A percentile compares a stretch with the other conserved stretches of the same genome.
Evolutionary conservation across 129 eudicot species (phyloP).

Genomic region (Pulicaria dysenterica): DNA sequence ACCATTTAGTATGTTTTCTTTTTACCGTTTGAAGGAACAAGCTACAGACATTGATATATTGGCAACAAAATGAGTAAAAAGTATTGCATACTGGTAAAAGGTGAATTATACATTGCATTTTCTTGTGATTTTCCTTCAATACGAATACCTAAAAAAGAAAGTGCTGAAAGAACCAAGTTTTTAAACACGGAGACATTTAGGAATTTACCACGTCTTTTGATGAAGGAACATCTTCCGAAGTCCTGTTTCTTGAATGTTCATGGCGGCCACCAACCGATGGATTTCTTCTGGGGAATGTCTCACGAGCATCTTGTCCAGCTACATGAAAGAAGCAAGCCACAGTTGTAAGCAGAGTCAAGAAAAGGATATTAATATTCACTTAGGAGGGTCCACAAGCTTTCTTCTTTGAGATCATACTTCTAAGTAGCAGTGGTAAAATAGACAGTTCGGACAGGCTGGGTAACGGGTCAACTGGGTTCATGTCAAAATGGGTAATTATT

Average conservation of each 20-base stretch:
- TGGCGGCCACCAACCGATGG: constrained; percentile 58
- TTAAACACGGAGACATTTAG: background rate
- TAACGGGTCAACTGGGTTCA: background rate
- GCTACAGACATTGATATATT: no score
- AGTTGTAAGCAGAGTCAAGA: constrained; percentile 18
- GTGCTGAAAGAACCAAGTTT: background rate
- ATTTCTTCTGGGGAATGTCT: constrained; percentile 73
- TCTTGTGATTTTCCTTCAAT: no score
- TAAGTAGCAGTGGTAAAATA: background rate
- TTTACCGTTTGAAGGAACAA: no score
- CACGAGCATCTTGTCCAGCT: constrained; percentile 81
- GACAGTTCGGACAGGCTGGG: no score
- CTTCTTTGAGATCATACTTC: constrained; percentile 13
- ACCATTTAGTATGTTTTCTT: no score
- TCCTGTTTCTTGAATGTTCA: constrained; percentile 77
- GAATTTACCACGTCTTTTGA: constrained; percentile 76
- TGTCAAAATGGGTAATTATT: constrained; percentile 4
- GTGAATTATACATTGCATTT: no score
- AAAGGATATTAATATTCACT: background rate
- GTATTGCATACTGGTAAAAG: no score
- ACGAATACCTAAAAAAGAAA: background rate
- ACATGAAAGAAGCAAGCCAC: constrained; percentile 4
- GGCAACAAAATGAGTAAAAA: no score
- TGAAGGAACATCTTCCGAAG: constrained; percentile 66
- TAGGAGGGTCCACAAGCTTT: background rate